Conservation (phyloP, 2,329 filamentous ascomycete species). For the Neophaeococcomyces mojaviensis region DNA sequence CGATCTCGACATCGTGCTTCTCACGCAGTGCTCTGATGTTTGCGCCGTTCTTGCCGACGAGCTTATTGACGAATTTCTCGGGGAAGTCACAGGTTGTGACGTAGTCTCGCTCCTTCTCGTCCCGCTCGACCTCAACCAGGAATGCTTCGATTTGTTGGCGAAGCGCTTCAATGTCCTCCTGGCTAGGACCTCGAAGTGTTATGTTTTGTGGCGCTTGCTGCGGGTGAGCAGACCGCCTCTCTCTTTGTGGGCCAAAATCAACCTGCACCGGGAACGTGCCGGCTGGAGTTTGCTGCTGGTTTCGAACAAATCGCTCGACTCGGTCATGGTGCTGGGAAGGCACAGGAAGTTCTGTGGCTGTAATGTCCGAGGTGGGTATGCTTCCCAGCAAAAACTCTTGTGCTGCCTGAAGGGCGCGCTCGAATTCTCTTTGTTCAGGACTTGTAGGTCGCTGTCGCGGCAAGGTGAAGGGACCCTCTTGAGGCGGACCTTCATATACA, state of each 20-base stretch:
- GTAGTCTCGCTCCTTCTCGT: conserved; percentile 89
- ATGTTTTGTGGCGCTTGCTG: conserved; percentile 15
- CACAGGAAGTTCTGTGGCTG: conserved; percentile 19
- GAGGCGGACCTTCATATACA: conserved; percentile 41
- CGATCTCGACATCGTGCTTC: conserved; percentile 68
- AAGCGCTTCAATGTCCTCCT: conserved; percentile 62
- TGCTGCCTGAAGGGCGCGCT: conserved; percentile 51
- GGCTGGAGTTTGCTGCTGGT: conserved; percentile 37
- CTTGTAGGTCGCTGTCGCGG: conserved; percentile 49
- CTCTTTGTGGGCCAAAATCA: conserved; percentile 17
- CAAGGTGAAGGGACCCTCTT: conserved; percentile 27
- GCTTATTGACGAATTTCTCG: conserved; percentile 85
- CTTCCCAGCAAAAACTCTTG: conserved; percentile 49
- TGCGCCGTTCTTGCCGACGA: conserved; percentile 60
- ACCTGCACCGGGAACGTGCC: conserved; percentile 51
- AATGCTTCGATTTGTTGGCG: conserved; percentile 68
- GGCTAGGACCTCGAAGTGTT: conserved; percentile 57
- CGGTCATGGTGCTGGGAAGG: conserved; percentile 46
- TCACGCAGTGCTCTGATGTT: conserved; percentile 63
- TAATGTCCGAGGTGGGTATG: conserved; percentile 28
- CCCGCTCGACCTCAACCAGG: conserved; percentile 77
- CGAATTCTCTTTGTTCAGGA: conserved; percentile 49
- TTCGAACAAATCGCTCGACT: conserved; percentile 49
- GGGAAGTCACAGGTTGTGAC: conserved; percentile 85
- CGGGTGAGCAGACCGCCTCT: conserved; percentile 10